Evolutionary conservation across 2,329 filamentous ascomycete species (phyloP).

Genomic region (Cordyceps javanica): DNA sequence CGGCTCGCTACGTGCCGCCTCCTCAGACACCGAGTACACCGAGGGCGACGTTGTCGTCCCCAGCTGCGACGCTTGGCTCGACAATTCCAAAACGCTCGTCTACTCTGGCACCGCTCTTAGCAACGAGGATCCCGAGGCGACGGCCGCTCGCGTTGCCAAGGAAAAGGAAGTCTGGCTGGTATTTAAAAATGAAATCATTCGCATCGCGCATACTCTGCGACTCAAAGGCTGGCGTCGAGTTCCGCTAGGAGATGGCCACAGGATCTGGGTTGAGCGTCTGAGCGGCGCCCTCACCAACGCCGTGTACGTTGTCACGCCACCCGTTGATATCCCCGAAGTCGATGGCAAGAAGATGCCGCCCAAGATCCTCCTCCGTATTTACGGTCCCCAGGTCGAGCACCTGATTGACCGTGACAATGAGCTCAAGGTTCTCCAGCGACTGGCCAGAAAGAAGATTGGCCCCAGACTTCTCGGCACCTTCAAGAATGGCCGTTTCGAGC

Average conservation of each 20-base stretch:
- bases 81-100: conserved; percentile 83
- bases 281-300: conserved; percentile 95
- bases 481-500: conserved; percentile 89
- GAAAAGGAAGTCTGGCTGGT: conserved; percentile 72
- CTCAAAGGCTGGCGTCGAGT: conserved; percentile 90
- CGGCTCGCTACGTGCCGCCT: conserved; percentile 42
- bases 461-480: conserved; percentile 89
- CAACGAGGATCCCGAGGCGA: conserved; percentile 32
- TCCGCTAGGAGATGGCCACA: conserved; percentile 61
- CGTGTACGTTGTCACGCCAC: conserved; percentile 88
- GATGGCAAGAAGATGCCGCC: conserved; percentile 41
- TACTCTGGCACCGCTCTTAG: conserved; percentile 51
- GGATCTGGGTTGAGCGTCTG: conserved; percentile 65
- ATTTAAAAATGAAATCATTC: conserved; percentile 90
- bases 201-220: conserved; percentile 78
- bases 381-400: conserved; percentile 91
- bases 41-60: conserved; percentile 82
- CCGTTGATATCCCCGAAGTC: conserved; percentile 47
- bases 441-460: conserved; percentile 89
- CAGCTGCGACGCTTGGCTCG: conserved; percentile 73
- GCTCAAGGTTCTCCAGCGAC: conserved; percentile 73
- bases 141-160: conserved; percentile 47
- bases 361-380: conserved; percentile 84
- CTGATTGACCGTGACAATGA: conserved; percentile 92
- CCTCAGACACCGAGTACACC: conserved; percentile 78